Conservation (phyloP, 257 asterid species). For the Solanum tarapatanum region DNA sequence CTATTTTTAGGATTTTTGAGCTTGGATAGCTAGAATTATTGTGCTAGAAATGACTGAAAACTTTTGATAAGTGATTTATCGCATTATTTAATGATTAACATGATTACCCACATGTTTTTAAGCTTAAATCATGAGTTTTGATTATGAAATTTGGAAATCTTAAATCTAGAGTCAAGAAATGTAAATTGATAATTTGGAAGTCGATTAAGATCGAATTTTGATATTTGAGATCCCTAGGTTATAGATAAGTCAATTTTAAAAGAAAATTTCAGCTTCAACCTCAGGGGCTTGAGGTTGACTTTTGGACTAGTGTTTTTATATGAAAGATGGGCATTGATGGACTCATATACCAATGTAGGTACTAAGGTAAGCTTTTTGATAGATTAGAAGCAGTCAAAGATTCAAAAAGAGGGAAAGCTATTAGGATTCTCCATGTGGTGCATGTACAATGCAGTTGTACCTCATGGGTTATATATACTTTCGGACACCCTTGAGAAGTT, state of each 20-base stretch:
- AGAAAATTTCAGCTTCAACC: too few species aligned
- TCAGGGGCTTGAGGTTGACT: too few species aligned
- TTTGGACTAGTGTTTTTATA: too few species aligned
- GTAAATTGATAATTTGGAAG: neutral
- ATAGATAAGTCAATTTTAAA: too few species aligned
- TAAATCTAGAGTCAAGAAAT: neutral
- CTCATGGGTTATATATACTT: too few species aligned
- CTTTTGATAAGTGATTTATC: neutral
- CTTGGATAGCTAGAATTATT: neutral
- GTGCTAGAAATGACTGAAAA: neutral
- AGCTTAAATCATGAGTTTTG: neutral
- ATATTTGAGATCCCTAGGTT: neutral
- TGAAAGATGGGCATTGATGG: neutral
- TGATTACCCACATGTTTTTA: neutral
- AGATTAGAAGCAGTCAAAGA: too few species aligned
- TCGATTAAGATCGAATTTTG: neutral
- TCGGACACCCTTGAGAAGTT: too few species aligned
- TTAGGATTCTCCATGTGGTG: too few species aligned
- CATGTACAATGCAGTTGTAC: too few species aligned
- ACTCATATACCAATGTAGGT: neutral
- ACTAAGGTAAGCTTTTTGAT: too few species aligned
- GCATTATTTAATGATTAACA: neutral
- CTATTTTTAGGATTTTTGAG: too few species aligned
- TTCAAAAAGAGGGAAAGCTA: too few species aligned
- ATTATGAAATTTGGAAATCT: neutral